These are phyloP conservation scores for Manihot esculenta DNA, from an alignment of 441 rosid genomes.

Conservation along the genomic window DNA sequence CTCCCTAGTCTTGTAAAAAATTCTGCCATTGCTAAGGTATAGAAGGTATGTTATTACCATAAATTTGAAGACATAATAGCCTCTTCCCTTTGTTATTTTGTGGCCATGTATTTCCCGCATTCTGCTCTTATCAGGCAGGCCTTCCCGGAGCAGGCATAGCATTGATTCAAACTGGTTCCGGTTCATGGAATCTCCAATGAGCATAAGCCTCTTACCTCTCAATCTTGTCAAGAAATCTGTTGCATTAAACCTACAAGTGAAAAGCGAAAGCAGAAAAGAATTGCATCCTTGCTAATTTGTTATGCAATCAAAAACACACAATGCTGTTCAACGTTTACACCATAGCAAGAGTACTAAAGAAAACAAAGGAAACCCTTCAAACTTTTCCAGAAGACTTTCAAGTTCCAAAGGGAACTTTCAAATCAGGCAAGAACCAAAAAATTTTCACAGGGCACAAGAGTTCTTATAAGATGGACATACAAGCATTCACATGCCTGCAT, in stretches of 20 bases:
- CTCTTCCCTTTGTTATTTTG: constrained; percentile 84
- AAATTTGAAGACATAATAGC: constrained; percentile 70
- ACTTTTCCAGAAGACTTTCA: no score
- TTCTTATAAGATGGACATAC: no score
- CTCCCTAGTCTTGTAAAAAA: background rate
- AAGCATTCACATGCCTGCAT: no score
- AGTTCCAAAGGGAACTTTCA: no score
- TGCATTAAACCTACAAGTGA: constrained; percentile 77
- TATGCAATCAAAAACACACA: background rate
- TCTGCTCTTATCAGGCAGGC: constrained; percentile 58
- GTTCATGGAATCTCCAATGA: constrained; percentile 95
- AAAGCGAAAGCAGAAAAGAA: constrained; percentile 33
- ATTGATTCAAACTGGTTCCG: constrained; percentile 88
- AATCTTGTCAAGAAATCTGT: constrained; percentile 82
- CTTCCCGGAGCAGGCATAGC: constrained; percentile 80
- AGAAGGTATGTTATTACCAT: constrained; percentile 40
- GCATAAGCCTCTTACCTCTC: constrained; percentile 75
- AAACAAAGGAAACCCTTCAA: no score
- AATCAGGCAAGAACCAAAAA: no score
- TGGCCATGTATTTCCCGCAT: constrained; percentile 78
- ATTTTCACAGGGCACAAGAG: no score
- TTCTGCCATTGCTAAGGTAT: constrained; percentile 5
- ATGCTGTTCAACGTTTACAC: no score
- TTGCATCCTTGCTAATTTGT: constrained; percentile 6
- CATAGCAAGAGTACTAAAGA: no score